Conservation (phyloP, 768 basidiomycete genomes). For the Rickenella mellea region DNA sequence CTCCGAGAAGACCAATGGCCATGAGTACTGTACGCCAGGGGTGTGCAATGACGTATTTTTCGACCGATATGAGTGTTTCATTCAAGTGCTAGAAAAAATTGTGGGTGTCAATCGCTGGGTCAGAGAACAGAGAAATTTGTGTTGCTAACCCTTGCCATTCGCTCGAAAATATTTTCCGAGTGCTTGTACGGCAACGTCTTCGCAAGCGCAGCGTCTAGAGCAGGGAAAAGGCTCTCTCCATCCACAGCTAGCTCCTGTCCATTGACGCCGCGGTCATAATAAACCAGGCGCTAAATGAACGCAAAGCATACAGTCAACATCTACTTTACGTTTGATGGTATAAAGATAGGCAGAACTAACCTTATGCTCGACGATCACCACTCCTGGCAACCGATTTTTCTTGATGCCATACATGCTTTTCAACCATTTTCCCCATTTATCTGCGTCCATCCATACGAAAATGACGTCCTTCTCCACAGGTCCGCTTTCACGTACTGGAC, state of each 20-base stretch:
- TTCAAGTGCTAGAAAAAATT: background rate
- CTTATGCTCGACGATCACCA: conserved; percentile 77
- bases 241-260: conserved; percentile 50
- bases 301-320: conserved; percentile 1
- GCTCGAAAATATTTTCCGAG: conserved; percentile 65
- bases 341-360: conserved; percentile 27
- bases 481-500: conserved; percentile 23
- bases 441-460: conserved; percentile 85
- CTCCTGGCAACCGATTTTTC: conserved; percentile 17
- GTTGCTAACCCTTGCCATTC: conserved; percentile 49
- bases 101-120: background rate
- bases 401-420: conserved; percentile 83
- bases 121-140: no score
- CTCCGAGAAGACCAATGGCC: background rate
- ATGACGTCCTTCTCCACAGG: conserved; percentile 46
- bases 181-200: conserved; percentile 43
- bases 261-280: conserved; percentile 60
- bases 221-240: conserved; percentile 50
- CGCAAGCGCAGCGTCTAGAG: conserved; percentile 56
- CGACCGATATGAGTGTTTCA: background rate
- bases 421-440: conserved; percentile 81
- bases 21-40: background rate
- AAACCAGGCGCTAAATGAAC: conserved; percentile 48
- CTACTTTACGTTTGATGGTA: background rate
- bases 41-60: background rate